Evolutionary conservation across 2,329 filamentous ascomycete species (phyloP).

Genomic region (Aspergillus felis): DNA sequence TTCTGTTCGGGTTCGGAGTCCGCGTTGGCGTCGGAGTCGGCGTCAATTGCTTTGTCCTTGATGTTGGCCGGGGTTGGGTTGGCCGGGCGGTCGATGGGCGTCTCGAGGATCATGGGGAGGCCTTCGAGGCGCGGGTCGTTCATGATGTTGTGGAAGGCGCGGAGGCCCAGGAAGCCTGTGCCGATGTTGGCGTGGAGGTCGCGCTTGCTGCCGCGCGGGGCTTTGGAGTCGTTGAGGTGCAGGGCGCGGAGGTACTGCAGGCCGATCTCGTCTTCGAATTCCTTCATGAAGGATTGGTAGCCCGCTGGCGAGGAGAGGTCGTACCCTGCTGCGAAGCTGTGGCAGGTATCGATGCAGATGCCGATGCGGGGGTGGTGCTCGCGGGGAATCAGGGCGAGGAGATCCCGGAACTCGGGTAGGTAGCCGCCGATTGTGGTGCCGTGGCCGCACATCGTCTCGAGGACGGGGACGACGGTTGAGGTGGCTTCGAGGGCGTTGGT

Average conservation of each 20-base stretch:
- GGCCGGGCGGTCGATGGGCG: slow-evolving; percentile 75
- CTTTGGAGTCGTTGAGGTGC: slow-evolving; percentile 95
- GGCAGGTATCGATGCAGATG: slow-evolving; percentile 95
- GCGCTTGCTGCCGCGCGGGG: slow-evolving; percentile 73
- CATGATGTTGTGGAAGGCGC: slow-evolving; percentile 86
- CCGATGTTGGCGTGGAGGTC: slow-evolving; percentile 97
- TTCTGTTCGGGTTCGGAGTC: slow-evolving; percentile 14
- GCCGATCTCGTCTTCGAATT: slow-evolving; percentile 76
- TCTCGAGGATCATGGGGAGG: slow-evolving; percentile 90
- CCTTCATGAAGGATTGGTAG: slow-evolving; percentile 67
- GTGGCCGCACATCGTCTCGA: slow-evolving; percentile 93
- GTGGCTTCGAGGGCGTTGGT: slow-evolving; percentile 79
- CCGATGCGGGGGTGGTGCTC: slow-evolving; percentile 80
- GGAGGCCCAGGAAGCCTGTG: slow-evolving; percentile 84
- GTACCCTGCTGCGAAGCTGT: slow-evolving; percentile 91
- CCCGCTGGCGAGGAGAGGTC: slow-evolving; percentile 73
- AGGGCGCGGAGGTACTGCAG: slow-evolving; percentile 75
- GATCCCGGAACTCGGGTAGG: slow-evolving; percentile 81
- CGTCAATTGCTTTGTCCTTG: slow-evolving; percentile 7
- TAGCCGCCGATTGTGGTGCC: slow-evolving; percentile 82
- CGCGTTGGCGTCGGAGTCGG: slow-evolving; percentile 15
- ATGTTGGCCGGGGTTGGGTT: slow-evolving; percentile 25
- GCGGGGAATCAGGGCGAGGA: slow-evolving; percentile 67
- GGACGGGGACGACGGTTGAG: slow-evolving; percentile 69
- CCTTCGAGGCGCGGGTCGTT: slow-evolving; percentile 73